A percentile compares a stretch with the other conserved stretches of the same genome.
These are phyloP conservation scores for Beta lomatogona DNA, from an alignment of 179 eudicot species.

Conservation along the genomic window DNA sequence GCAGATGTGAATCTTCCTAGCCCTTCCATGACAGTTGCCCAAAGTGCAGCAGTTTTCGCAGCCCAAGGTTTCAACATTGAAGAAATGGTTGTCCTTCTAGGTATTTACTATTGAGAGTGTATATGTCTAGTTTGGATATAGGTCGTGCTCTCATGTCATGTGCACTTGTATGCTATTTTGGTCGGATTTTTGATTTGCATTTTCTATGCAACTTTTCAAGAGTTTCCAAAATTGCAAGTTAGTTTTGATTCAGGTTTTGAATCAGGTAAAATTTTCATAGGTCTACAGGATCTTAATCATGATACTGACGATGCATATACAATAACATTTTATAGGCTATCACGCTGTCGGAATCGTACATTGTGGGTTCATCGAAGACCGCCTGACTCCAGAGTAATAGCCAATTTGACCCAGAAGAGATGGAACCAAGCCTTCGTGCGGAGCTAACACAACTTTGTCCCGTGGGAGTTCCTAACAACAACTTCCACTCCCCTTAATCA, in stretches of 20 bases:
- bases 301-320: not conserved
- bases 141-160: too few relatives aligned
- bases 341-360: constrained; percentile 57
- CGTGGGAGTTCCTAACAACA: constrained; percentile 3
- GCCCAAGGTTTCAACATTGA: constrained; percentile 15
- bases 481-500: constrained; percentile 42
- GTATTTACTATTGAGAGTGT: constrained; percentile 4
- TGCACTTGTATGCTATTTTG: too few relatives aligned
- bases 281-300: too few relatives aligned
- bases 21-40: constrained; percentile 21
- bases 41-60: constrained; percentile 24
- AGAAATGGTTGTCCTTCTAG: constrained; percentile 36
- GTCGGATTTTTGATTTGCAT: too few relatives aligned
- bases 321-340: constrained; percentile 31
- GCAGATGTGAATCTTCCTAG: constrained; percentile 28
- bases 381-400: constrained; percentile 32
- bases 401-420: constrained; percentile 35
- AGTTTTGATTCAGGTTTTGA: too few relatives aligned
- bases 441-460: constrained; percentile 37
- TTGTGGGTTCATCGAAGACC: constrained; percentile 32
- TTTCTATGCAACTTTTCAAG: too few relatives aligned
- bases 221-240: too few relatives aligned
- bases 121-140: too few relatives aligned
- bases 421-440: constrained; percentile 35
- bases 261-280: too few relatives aligned